phyloP scores from a whole-genome alignment of 192 early-diverging fungal species.

The Coemansia sp. region DNA sequence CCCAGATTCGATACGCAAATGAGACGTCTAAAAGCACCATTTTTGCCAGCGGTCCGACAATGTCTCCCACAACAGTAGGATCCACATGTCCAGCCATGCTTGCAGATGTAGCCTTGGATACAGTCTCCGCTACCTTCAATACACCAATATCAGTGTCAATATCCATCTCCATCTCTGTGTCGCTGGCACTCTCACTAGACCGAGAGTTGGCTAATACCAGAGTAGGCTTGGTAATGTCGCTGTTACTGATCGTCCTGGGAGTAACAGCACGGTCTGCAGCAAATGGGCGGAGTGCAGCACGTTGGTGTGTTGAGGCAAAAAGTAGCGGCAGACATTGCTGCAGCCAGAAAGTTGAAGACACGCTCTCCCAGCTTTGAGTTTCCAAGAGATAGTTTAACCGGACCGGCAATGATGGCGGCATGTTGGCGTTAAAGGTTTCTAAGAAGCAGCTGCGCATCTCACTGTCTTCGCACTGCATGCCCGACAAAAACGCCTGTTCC shows the following conservation, averaged over 20 bases:
- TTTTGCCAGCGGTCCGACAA: slow-evolving; percentile 62
- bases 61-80: slow-evolving; percentile 14
- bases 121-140: not conserved
- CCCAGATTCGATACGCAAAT: slow-evolving; percentile 79
- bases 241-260: not conserved
- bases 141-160: slow-evolving; percentile 11
- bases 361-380: slow-evolving; percentile 93
- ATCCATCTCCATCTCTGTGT: slow-evolving; percentile 15
- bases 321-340: slow-evolving; percentile 88
- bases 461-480: slow-evolving; percentile 79
- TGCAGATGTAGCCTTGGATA: too few species aligned
- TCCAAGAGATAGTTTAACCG: slow-evolving; percentile 87
- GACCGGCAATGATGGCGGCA: slow-evolving; percentile 64
- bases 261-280: slow-evolving; percentile 5
- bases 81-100: too few species aligned
- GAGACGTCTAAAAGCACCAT: slow-evolving; percentile 66
- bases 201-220: too few species aligned
- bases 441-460: slow-evolving; percentile 77
- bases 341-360: slow-evolving; percentile 86
- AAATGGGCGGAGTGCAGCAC: slow-evolving; percentile 23
- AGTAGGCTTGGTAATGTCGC: too few species aligned
- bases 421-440: slow-evolving; percentile 76
- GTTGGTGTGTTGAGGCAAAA: slow-evolving; percentile 62
- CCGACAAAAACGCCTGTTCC: slow-evolving; percentile 92
- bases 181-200: not conserved